These are phyloP conservation scores for Ophiognomonia clavigignenti-juglandacearum DNA, from an alignment of 2,329 filamentous ascomycete genomes.

Conservation along the genomic window DNA sequence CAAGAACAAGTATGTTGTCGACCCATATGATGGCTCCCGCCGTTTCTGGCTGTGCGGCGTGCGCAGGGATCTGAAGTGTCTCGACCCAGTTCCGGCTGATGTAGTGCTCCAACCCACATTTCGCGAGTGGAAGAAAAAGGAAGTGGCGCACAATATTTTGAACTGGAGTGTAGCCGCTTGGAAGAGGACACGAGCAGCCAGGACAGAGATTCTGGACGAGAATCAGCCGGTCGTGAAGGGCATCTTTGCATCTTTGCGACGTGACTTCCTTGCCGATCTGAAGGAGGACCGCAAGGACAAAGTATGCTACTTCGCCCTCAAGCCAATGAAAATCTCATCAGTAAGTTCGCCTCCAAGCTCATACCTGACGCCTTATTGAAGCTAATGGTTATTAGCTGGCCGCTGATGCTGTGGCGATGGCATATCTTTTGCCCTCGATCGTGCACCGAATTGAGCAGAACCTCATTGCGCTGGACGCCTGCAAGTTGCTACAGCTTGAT, in stretches of 20 bases:
- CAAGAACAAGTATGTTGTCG: slow-evolving; percentile 47
- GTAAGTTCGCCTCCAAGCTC: slow-evolving; percentile 43
- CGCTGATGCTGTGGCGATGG: slow-evolving; percentile 63
- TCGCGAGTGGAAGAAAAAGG: slow-evolving; percentile 33
- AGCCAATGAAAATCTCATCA: slow-evolving; percentile 71
- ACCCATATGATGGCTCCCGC: slow-evolving; percentile 58
- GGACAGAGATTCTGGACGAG: slow-evolving; percentile 45
- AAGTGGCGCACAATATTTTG: slow-evolving; percentile 57
- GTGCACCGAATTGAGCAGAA: slow-evolving; percentile 79
- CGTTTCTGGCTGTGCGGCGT: slow-evolving; percentile 53
- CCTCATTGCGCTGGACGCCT: slow-evolving; percentile 75
- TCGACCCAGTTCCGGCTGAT: slow-evolving; percentile 58
- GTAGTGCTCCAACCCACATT: slow-evolving; percentile 41
- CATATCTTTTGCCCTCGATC: slow-evolving; percentile 74
- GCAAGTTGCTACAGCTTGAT: slow-evolving; percentile 56
- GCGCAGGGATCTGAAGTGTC: slow-evolving; percentile 54
- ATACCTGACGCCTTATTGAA: neutral
- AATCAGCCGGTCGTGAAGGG: slow-evolving; percentile 80
- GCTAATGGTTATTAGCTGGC: slow-evolving; percentile 51
- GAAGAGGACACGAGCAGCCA: slow-evolving; percentile 13
- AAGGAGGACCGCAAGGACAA: slow-evolving; percentile 5
- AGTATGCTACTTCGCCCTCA: slow-evolving; percentile 65
- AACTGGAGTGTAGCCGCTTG: slow-evolving; percentile 66
- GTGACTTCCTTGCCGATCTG: slow-evolving; percentile 73
- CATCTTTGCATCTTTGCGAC: slow-evolving; percentile 67